Conservation (phyloP, 2,329 filamentous ascomycete genomes). For the Conoideocrella luteorostrata region DNA sequence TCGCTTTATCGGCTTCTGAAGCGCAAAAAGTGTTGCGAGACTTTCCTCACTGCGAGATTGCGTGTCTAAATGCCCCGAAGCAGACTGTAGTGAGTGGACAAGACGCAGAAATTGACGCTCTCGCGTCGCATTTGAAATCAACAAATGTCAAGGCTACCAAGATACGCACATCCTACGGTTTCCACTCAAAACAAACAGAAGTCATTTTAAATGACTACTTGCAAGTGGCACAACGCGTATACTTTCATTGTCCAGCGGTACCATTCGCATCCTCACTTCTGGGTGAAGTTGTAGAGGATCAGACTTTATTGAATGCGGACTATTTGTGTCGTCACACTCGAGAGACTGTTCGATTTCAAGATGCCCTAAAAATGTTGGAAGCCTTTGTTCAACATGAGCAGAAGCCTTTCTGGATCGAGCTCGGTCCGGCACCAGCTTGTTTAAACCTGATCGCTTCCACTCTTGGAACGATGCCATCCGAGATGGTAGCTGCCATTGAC, state of each 20-base stretch:
- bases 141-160: neutral
- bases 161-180: neutral
- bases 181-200: neutral
- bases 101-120: neutral
- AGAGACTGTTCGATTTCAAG: neutral
- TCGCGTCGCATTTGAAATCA: neutral
- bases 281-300: conserved; percentile 33
- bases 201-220: neutral
- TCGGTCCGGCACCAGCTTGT: conserved; percentile 63
- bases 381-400: too few species aligned
- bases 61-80: neutral
- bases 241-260: neutral
- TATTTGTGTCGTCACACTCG: neutral
- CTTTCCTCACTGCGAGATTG: too few species aligned
- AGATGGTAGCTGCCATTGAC: conserved; percentile 34
- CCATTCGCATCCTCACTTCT: conserved; percentile 56
- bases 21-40: too few species aligned
- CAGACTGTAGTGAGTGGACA: neutral
- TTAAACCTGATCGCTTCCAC: conserved; percentile 56
- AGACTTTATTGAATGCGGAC: neutral
- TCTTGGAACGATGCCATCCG: conserved; percentile 51
- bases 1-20: too few species aligned
- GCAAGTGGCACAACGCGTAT: neutral
- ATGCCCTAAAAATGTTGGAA: neutral
- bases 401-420: conserved; percentile 10